Evolutionary conservation across 345 rosid species (phyloP).

Genomic region (Excoecaria agallocha): DNA sequence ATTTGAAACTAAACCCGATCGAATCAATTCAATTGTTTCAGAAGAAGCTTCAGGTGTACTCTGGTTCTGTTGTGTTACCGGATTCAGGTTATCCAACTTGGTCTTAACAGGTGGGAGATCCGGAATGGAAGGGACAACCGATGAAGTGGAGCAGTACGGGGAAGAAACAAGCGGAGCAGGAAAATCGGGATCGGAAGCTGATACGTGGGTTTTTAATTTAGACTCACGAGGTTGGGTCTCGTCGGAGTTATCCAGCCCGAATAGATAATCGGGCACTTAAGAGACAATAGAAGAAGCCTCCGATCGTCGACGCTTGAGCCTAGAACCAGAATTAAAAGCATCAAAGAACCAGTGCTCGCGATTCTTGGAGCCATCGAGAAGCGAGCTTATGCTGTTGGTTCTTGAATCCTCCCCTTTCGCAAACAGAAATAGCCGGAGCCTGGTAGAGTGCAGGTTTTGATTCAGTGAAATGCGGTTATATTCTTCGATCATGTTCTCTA

Average conservation of each 20-base stretch:
- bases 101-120: slow-evolving; percentile 69
- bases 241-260: slow-evolving; percentile 76
- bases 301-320: slow-evolving; percentile 73
- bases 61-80: slow-evolving; percentile 26
- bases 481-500: slow-evolving; percentile 97
- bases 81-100: slow-evolving; percentile 53
- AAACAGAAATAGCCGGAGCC: slow-evolving; percentile 84
- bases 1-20: slow-evolving; percentile 29
- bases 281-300: slow-evolving; percentile 86
- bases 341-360: slow-evolving; percentile 92
- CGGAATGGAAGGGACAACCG: slow-evolving; percentile 54
- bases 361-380: slow-evolving; percentile 74
- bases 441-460: slow-evolving; percentile 67
- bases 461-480: slow-evolving; percentile 72
- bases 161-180: slow-evolving; percentile 72
- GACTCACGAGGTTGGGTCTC: slow-evolving; percentile 56
- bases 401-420: slow-evolving; percentile 55
- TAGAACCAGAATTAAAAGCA: slow-evolving; percentile 64
- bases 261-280: slow-evolving; percentile 83
- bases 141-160: slow-evolving; percentile 65
- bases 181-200: slow-evolving; percentile 84
- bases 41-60: slow-evolving; percentile 15
- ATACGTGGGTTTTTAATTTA: slow-evolving; percentile 42
- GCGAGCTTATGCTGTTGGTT: slow-evolving; percentile 74
- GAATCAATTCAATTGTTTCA: slow-evolving; percentile 34